Evolutionary conservation across 2,329 filamentous ascomycete species (phyloP).

Genomic region (Epichloe bromicola): DNA sequence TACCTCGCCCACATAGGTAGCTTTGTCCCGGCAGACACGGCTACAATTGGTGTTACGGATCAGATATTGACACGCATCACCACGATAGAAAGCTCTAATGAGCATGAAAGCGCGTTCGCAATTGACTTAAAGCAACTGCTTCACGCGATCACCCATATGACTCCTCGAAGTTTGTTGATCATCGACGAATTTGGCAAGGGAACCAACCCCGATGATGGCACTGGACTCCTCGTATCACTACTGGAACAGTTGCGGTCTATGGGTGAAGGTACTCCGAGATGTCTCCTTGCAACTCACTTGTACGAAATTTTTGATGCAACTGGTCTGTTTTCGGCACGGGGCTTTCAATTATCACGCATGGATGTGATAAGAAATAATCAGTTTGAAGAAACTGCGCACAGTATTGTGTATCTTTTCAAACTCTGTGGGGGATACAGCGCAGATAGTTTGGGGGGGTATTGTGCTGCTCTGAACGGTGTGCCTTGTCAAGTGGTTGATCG

Average conservation of each 20-base stretch:
- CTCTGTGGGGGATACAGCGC: constrained; percentile 53
- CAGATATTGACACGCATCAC: constrained; percentile 81
- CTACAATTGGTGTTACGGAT: constrained; percentile 76
- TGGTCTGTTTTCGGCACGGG: constrained; percentile 36
- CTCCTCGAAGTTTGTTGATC: constrained; percentile 65
- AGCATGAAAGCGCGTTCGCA: constrained; percentile 48
- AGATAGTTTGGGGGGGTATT: constrained; percentile 75
- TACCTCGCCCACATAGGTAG: constrained; percentile 89
- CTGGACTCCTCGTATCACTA: constrained; percentile 44
- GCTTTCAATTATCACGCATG: constrained; percentile 56
- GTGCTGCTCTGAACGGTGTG: constrained; percentile 79
- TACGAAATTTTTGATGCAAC: constrained; percentile 60
- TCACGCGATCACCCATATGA: constrained; percentile 61
- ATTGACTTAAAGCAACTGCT: constrained; percentile 82
- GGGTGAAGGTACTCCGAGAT: constrained; percentile 35
- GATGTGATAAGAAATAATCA: constrained; percentile 47
- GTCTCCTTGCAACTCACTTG: constrained; percentile 50
- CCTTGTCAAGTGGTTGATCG: constrained; percentile 57
- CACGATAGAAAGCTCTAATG: constrained; percentile 51
- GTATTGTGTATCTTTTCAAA: constrained; percentile 64
- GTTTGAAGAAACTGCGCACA: constrained; percentile 37
- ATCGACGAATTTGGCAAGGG: constrained; percentile 81
- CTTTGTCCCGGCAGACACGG: constrained; percentile 70
- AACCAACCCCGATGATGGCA: constrained; percentile 44
- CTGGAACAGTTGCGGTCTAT: constrained; percentile 41